Evolutionary conservation across 805 yeast genomes (phyloP), one percentile per base, ranked within the genome.

Genomic region (Teunomyces aglyptinius): DNA sequence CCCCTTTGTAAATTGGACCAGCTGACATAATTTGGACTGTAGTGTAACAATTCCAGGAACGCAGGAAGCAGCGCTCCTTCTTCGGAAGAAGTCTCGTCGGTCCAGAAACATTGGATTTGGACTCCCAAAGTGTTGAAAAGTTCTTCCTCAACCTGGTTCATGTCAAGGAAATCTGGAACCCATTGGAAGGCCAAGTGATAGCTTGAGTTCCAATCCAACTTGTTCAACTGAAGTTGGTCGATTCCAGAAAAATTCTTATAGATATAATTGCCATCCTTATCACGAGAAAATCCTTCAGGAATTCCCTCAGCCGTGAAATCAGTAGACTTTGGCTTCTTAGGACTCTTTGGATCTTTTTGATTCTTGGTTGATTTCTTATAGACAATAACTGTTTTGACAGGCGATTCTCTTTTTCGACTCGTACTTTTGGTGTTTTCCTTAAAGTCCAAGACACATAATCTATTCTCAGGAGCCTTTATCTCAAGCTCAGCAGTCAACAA

Each of bases 151-250:
- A 61, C 66, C 5, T 52, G 51, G 27, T 52, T 64, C n/a, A 62
- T 64, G 12, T 73, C 81, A 24, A 73, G 73, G 11, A 76, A 67
- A 44, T 75, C 75, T 4, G 95, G 95, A 28, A 85, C 69, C 96
- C 96, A 89, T 58, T 86, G 86, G 42, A 89, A 54, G 2, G 84
- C 86, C 38, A 89, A 49, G 52, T 77, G 86, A 57, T 80, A 85
- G 1, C 70, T 56, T 42, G 73, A 71, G 4, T 76, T 69, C 83
- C 89, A 83, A 54, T 76, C 73, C 22, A 85, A 64, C 58, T 85
- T 87, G 63, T 85, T 86, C 47, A 89, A 58, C 44, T 79, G 80
- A 4, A 86, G 56, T 49, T 76, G 75, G 50, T 83, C 81, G 44
- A 89, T 85, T 12, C 96, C 96, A 22, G 70, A 67, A 49, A 76